Conservation (phyloP, 331 rosid genomes). For the Quercus lobata region DNA sequence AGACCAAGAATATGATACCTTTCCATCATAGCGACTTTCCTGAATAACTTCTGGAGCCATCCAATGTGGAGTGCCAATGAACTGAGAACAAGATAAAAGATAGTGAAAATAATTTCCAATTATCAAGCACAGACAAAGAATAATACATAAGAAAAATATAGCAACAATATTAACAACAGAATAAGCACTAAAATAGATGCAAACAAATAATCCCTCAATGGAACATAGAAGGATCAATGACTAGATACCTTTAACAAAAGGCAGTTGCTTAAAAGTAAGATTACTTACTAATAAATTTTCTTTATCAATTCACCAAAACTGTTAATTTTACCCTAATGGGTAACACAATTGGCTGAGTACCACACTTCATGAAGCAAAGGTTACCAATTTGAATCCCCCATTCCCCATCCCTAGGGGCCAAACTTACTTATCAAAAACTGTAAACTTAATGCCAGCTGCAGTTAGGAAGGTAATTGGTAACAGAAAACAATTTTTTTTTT, state of each 20-base stretch:
- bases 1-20: constrained; percentile 29
- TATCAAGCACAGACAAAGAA: background rate
- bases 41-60: constrained; percentile 99
- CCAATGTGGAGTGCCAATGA: constrained; percentile 99
- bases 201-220: background rate
- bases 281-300: background rate
- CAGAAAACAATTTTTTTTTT: background rate
- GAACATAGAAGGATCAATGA: background rate
- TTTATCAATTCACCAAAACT: background rate
- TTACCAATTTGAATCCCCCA: too few species aligned
- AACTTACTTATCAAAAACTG: too few species aligned
- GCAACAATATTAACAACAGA: background rate
- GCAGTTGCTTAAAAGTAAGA: background rate
- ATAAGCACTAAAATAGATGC: background rate
- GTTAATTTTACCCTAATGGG: too few species aligned
- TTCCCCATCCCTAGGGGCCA: too few species aligned
- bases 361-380: too few species aligned
- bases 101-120: constrained; percentile 17
- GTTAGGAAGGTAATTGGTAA: background rate
- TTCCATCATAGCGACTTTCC: constrained; percentile 98
- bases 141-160: background rate
- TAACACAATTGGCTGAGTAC: too few species aligned
- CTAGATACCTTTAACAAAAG: background rate
- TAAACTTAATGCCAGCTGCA: background rate
- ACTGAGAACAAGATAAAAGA: constrained; percentile 53